Evolutionary conservation across 306 rosid genomes (phyloP), one percentile per base, ranked within the genome.

Genomic region (Trifolium repens): DNA sequence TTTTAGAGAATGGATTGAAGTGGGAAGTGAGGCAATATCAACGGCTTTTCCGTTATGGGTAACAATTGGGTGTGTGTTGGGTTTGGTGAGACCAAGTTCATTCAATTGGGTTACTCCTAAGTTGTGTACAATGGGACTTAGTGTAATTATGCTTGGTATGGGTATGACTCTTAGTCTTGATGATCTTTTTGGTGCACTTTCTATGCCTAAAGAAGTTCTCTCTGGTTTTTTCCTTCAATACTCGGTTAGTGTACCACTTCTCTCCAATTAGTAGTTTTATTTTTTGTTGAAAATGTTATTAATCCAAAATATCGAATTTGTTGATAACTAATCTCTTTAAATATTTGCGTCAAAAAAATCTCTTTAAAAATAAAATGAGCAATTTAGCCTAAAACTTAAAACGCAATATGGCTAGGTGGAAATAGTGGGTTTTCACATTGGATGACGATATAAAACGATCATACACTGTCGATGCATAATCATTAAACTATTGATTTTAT

Each of bases 141-240:
- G 84, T 0, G 22, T 87, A 2, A 86, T 89, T 43, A 93, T 91
- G 98, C 88, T 93, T 60, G 96, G 97, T 5, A 93, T 93, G 98
- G 97, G 98, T n/a, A 93, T 91, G 97, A 91, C 97, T 10, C 89
- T 93, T 65, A 89, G 96, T 17, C 77, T 93, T n/a, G 83, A 85
- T 47, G 96, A 93, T 85, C 92, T 93, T 79, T 89, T 88, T 11
- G 88, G 82, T 5, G 93, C 93, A 39, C 83, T 93, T 32, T 80
- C 91, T 47, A 89, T 91, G 97, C 96, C 93, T 54, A 91, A 88
- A 87, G 86, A 93, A 80, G 77, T 91, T 5, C 46, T 88, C 6
- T 76, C 80, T n/a, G 98, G 96, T 22, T 89, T 93, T 44, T n/a
- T 83, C 27, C 97, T 93, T 69, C 98, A 91, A 52, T 91, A 91